Conservation (phyloP, 345 rosid genomes). For the Erodium maritimum region DNA sequence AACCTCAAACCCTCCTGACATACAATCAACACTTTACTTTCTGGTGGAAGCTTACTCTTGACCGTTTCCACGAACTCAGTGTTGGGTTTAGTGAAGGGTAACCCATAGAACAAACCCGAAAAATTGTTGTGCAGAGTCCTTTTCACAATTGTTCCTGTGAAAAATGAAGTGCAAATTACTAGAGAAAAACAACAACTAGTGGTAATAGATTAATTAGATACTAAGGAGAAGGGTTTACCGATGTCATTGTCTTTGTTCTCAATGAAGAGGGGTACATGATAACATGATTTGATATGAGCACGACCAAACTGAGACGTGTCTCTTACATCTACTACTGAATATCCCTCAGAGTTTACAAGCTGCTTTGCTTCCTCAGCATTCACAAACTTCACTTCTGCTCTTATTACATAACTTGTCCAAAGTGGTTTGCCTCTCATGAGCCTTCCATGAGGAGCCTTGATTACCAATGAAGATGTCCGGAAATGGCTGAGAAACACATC, state of each 20-base stretch:
- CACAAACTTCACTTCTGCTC: conserved; percentile 72
- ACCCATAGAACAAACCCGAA: conserved; percentile 76
- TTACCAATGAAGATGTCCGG: conserved; percentile 26
- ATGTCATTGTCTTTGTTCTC: conserved; percentile 74
- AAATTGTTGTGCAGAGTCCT: conserved; percentile 89
- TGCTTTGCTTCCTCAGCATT: conserved; percentile 75
- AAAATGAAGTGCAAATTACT: not conserved
- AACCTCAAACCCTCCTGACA: conserved; percentile 96
- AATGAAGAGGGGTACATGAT: conserved; percentile 74
- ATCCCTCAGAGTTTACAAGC: conserved; percentile 50
- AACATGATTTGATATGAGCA: conserved; percentile 75
- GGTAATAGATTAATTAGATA: too few species aligned
- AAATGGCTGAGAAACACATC: conserved; percentile 45
- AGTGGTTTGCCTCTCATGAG: conserved; percentile 19
- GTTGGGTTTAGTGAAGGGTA: conserved; percentile 72
- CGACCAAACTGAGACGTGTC: conserved; percentile 65
- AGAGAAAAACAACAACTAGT: not conserved
- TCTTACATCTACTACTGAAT: conserved; percentile 57
- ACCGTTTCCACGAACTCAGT: conserved; percentile 59
- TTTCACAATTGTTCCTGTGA: conserved; percentile 62
- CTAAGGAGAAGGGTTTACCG: conserved; percentile 23
- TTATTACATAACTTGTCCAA: conserved; percentile 33
- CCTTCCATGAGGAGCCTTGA: conserved; percentile 30
- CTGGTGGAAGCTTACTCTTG: conserved; percentile 46
- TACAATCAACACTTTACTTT: conserved; percentile 66